Evolutionary conservation across 2,329 filamentous ascomycete species (phyloP).

Genomic region (Drechslerella dactyloides): DNA sequence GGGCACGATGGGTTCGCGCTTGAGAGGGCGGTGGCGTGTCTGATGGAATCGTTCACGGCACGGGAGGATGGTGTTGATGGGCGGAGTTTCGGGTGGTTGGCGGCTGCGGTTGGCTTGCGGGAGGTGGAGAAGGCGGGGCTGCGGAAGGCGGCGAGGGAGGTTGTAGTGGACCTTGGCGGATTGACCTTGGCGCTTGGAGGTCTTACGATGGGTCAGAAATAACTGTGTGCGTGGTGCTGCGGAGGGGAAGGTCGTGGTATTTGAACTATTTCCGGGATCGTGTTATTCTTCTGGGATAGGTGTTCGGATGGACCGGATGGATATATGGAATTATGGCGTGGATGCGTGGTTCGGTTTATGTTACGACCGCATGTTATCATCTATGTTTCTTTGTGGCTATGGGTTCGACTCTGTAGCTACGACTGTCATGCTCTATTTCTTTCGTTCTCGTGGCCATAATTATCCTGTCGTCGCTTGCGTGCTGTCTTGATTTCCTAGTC

Average conservation of each 20-base stretch:
- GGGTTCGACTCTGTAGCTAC: too few relatives aligned
- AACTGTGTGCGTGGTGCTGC: neutral
- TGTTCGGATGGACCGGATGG: neutral
- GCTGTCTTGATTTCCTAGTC: neutral
- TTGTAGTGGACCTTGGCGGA: neutral
- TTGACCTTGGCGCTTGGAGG: neutral
- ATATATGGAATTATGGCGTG: too few relatives aligned
- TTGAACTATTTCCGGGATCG: neutral
- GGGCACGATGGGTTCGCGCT: conserved; percentile 58
- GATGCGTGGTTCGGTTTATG: too few relatives aligned
- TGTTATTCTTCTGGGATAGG: neutral
- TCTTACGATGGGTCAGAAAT: neutral
- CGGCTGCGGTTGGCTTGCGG: conserved; percentile 62
- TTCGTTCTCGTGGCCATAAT: too few relatives aligned
- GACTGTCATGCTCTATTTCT: too few relatives aligned
- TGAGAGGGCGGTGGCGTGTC: conserved; percentile 61
- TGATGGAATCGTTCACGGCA: conserved; percentile 54
- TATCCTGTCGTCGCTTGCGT: too few relatives aligned
- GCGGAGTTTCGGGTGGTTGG: conserved; percentile 64
- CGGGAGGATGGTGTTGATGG: conserved; percentile 56
- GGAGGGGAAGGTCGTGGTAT: neutral
- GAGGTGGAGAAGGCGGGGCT: conserved; percentile 59
- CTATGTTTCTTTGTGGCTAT: too few relatives aligned
- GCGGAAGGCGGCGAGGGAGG: conserved; percentile 37
- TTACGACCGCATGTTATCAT: too few relatives aligned